Base-by-base conservation (phyloP, 2,329 filamentous ascomycete genomes). In the Cladosporium sp. region DNA sequence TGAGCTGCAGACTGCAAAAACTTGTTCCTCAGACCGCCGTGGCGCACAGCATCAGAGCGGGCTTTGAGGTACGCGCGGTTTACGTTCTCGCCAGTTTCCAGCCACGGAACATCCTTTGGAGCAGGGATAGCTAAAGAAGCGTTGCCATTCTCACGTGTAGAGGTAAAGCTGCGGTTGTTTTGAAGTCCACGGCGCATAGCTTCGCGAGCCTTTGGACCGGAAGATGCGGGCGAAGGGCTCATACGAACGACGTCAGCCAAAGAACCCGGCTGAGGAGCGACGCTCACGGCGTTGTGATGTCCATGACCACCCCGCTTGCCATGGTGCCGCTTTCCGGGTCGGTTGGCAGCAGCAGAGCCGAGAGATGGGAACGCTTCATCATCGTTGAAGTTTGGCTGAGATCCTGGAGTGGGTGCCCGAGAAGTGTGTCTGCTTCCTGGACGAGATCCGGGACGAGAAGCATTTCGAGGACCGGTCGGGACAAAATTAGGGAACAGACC, bases 41-140 rank as follows among this genome's bases (percentile, higher is more conserved):
- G 95, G 80, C 96, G 96, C 78, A 99, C 97, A 66, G 95, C 95
- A 80, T 98, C 94, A 74, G 93, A 91, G 63, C 95, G 90, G 71
- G 93, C 92, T 80, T 97, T 97, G 71, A 99, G 87, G 77, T 99
- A 99, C 28, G 92, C 90, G 79, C 93, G 93, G 78, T 99, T 98
- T 70, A 92, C 92, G 69, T 87, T 88, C 63, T 94, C 89, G 26
- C 95, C 95, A 2, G 95, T 98, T 79, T 97, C 94, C 4, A 98
- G 82, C 95, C 95, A 99, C 0, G 95, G 95, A 57, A 99, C 92
- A 72, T 97, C 91, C 75, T 95, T 92, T 11, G 95, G 95, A 66
- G 89, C 88, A 21, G 92, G 87, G 65, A 99, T 98, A 1, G 92
- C 89, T 76, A 92, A 89, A 18, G 93, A 91, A 34, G 92, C 89